These are phyloP conservation scores for Scheffersomyces quercinus DNA, from an alignment of 1,139 yeast genomes.

Conservation along the genomic window DNA sequence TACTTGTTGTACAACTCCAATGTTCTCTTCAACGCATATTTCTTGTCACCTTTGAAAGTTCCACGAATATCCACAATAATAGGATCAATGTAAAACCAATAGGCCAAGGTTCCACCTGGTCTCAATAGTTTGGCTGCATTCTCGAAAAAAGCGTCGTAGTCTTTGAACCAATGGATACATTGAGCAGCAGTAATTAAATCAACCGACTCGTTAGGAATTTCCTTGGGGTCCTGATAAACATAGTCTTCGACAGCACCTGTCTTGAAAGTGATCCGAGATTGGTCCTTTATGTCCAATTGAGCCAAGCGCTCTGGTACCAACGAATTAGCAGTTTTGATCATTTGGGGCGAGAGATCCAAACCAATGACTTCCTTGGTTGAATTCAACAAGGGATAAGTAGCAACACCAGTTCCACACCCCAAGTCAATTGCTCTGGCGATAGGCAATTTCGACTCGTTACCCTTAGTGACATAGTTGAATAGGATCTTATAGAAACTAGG, in stretches of 20 bases:
- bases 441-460: constrained; percentile 14
- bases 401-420: constrained; percentile 46
- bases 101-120: constrained; percentile 42
- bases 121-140: constrained; percentile 30
- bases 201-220: constrained; percentile 19
- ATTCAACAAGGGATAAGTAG: constrained; percentile 38
- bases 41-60: constrained; percentile 17
- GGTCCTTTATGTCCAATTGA: constrained; percentile 27
- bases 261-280: constrained; percentile 28
- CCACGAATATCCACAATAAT: constrained; percentile 30
- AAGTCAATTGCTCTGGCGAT: constrained; percentile 30
- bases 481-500: constrained; percentile 21
- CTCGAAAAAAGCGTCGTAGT: constrained; percentile 33
- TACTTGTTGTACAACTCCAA: constrained; percentile 30
- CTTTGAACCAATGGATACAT: constrained; percentile 49
- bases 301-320: constrained; percentile 22
- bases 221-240: constrained; percentile 14
- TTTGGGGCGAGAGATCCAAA: constrained; percentile 33
- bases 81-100: constrained; percentile 48
- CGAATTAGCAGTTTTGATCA: constrained; percentile 37
- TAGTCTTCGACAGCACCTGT: constrained; percentile 40
- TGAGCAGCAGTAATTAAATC: constrained; percentile 49
- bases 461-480: constrained; percentile 22
- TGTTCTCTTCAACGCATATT: constrained; percentile 22
- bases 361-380: constrained; percentile 33